Evolutionary conservation across 176 grass and related monocot species (phyloP).

Genomic region (Poa pratensis): DNA sequence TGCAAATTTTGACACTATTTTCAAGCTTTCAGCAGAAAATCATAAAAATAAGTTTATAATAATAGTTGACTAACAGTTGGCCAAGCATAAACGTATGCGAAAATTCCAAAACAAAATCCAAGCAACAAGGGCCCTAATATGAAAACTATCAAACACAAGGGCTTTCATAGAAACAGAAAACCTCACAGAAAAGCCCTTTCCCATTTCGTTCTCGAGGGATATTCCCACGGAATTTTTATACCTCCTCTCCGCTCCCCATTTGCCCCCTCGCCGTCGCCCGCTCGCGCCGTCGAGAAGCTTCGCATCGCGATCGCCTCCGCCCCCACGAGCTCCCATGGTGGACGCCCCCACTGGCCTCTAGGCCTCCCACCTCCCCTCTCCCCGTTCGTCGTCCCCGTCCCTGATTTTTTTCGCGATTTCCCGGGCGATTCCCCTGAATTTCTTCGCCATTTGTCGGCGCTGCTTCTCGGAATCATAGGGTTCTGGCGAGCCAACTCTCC

Average conservation of each 20-base stretch:
- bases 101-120: background rate
- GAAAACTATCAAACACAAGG: background rate
- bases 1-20: too few relatives aligned
- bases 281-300: slow-evolving; percentile 48
- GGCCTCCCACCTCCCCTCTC: slow-evolving; percentile 28
- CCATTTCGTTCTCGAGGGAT: slow-evolving; percentile 47
- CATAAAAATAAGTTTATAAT: background rate
- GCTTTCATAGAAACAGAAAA: background rate
- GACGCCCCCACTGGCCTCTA: slow-evolving; percentile 33
- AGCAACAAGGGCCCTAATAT: background rate
- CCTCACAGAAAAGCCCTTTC: slow-evolving; percentile 36
- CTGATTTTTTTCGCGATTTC: slow-evolving; percentile 7
- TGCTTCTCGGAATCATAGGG: slow-evolving; percentile 11
- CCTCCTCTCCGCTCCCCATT: slow-evolving; percentile 29
- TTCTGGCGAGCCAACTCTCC: slow-evolving; percentile 12
- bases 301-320: slow-evolving; percentile 49
- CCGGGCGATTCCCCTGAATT: background rate
- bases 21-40: background rate
- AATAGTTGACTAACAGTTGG: too few relatives aligned
- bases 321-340: slow-evolving; percentile 44
- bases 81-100: background rate
- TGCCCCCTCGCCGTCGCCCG: slow-evolving; percentile 31
- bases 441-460: slow-evolving; percentile 29
- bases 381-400: slow-evolving; percentile 13
- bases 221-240: slow-evolving; percentile 56